Conservation (phyloP, 371 early-diverging fungal genomes). For the Umbelopsis sp. region DNA sequence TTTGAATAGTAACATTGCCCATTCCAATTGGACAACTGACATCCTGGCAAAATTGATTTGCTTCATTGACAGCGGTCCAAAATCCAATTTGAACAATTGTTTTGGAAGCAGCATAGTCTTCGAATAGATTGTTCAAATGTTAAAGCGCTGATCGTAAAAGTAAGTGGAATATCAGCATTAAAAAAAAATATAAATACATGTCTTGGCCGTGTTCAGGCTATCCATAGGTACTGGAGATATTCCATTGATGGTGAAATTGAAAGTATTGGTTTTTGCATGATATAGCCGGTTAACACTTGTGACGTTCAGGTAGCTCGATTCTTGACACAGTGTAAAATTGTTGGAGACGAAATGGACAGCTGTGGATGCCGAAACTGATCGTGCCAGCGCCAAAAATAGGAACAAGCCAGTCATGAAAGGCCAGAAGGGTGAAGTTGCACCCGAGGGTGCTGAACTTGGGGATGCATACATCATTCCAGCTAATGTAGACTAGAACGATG, state of each 20-base stretch:
- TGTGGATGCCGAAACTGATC: background rate
- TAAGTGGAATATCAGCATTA: background rate
- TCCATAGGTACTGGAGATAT: constrained; percentile 22
- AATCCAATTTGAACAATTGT: constrained; percentile 31
- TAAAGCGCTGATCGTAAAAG: background rate
- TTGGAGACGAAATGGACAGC: constrained; percentile 24
- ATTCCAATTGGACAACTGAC: constrained; percentile 22
- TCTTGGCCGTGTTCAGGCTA: constrained; percentile 26
- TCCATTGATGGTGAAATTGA: constrained; percentile 24
- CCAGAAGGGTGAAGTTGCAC: background rate
- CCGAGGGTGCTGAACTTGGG: background rate
- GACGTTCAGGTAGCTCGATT: constrained; percentile 22
- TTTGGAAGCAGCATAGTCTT: constrained; percentile 29
- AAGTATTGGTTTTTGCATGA: constrained; percentile 20
- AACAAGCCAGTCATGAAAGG: background rate
- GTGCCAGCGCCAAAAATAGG: background rate
- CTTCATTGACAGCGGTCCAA: constrained; percentile 21
- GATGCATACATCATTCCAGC: constrained; percentile 11
- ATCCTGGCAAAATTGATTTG: constrained; percentile 27
- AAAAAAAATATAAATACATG: constrained; percentile 21
- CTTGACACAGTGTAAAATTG: constrained; percentile 29
- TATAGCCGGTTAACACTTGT: constrained; percentile 26
- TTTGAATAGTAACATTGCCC: constrained; percentile 20
- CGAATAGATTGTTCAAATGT: background rate
- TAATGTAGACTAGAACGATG: constrained; percentile 11